These are phyloP conservation scores for Croton laevigatus DNA, from an alignment of 441 rosid species.

Conservation along the genomic window DNA sequence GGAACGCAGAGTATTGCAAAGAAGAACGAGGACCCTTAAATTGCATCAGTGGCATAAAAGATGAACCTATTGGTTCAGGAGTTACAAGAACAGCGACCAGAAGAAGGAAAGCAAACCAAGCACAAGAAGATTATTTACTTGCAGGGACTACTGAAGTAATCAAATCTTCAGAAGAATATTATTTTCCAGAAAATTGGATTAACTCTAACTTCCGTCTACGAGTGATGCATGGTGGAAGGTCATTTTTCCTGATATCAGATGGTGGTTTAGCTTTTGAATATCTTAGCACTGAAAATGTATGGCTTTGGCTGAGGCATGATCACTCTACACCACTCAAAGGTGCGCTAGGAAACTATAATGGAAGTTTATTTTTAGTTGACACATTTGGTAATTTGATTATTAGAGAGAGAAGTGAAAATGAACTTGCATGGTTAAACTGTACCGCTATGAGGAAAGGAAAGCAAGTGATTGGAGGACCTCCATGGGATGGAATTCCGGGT, in stretches of 20 bases:
- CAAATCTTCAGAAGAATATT: constrained; percentile 27
- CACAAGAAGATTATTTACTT: constrained; percentile 41
- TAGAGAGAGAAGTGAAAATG: constrained; percentile 51
- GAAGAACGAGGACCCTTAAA: constrained; percentile 63
- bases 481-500: constrained; percentile 62
- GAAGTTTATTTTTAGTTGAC: constrained; percentile 60
- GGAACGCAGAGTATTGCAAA: constrained; percentile 78
- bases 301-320: constrained; percentile 72
- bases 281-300: constrained; percentile 50
- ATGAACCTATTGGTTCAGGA: constrained; percentile 45
- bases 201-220: constrained; percentile 47
- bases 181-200: constrained; percentile 37
- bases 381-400: constrained; percentile 46
- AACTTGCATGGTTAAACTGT: constrained; percentile 59
- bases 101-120: constrained; percentile 43
- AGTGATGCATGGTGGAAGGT: constrained; percentile 51
- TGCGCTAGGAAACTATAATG: constrained; percentile 58
- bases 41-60: constrained; percentile 55
- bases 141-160: constrained; percentile 23
- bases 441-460: constrained; percentile 56
- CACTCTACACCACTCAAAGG: constrained; percentile 63
- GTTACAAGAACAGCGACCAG: constrained; percentile 39
- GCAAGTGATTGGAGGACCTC: constrained; percentile 57
- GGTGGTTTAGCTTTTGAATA: constrained; percentile 57
- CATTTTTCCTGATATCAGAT: constrained; percentile 55